Percentiles rank a stretch among this genome's conserved stretches.
These are phyloP conservation scores for Juglanconis oblonga DNA, from an alignment of 2,329 filamentous ascomycete species.

Conservation along the genomic window DNA sequence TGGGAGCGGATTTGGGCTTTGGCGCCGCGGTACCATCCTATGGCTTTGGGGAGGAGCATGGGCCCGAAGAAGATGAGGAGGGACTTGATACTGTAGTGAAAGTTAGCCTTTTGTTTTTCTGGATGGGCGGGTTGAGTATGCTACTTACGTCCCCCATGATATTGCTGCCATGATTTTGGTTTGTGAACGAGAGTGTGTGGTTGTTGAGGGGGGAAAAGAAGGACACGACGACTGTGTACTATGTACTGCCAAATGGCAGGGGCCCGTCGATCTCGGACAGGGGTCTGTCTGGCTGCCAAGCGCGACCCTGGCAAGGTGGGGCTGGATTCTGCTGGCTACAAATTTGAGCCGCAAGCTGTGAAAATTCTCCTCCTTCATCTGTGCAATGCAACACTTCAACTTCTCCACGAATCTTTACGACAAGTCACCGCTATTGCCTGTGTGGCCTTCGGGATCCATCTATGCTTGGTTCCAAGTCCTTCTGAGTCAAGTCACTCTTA, in stretches of 20 bases:
- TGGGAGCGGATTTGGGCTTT: slow-evolving; percentile 41
- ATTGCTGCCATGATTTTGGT: slow-evolving; percentile 33
- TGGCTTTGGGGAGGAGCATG: slow-evolving; percentile 63
- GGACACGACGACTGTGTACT: background rate
- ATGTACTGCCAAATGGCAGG: background rate
- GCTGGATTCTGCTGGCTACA: background rate
- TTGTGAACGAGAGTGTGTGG: background rate
- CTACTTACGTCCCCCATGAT: slow-evolving; percentile 47
- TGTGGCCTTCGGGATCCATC: background rate
- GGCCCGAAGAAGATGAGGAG: slow-evolving; percentile 66
- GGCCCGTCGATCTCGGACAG: background rate
- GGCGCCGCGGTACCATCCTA: slow-evolving; percentile 61
- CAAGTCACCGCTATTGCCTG: background rate
- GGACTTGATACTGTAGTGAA: slow-evolving; percentile 46
- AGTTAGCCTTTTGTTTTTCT: background rate
- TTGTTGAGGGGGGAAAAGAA: background rate
- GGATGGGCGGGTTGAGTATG: background rate
- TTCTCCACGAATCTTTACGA: background rate
- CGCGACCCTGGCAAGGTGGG: background rate
- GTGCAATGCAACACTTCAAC: background rate
- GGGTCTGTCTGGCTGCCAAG: background rate
- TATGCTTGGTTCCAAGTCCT: background rate
- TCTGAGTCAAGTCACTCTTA: background rate
- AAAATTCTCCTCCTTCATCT: background rate
- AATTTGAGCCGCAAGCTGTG: background rate